Evolutionary conservation across 345 rosid species (phyloP).

Genomic region (Euphorbia peplus): DNA sequence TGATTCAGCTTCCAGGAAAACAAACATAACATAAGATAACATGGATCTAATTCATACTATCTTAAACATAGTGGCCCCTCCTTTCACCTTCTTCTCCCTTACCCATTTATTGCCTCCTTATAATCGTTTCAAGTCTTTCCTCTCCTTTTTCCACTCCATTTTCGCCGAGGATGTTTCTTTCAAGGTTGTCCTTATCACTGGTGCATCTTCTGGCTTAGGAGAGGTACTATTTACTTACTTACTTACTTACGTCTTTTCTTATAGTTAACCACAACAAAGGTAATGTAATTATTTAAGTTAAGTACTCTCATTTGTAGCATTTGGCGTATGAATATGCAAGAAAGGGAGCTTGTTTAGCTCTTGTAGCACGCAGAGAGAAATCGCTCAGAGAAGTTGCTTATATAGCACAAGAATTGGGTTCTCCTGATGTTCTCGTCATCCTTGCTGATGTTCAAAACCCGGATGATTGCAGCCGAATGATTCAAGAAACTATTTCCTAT

Average conservation of each 20-base stretch:
- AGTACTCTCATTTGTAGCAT: conserved; percentile 23
- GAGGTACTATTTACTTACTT: too few species aligned
- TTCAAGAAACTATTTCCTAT: conserved; percentile 17
- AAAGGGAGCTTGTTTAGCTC: conserved; percentile 58
- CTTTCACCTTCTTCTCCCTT: conserved; percentile 42
- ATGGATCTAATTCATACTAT: conserved; percentile 45
- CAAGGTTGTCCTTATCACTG: conserved; percentile 58
- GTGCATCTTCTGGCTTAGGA: conserved; percentile 67
- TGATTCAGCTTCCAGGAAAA: background rate
- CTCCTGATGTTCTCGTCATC: conserved; percentile 37
- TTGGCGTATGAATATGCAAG: conserved; percentile 60
- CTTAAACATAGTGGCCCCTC: conserved; percentile 46
- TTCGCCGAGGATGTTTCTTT: conserved; percentile 42
- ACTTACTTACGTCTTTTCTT: too few species aligned
- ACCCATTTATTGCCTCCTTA: conserved; percentile 45
- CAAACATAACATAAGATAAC: too few species aligned
- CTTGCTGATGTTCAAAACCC: conserved; percentile 22
- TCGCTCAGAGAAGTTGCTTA: conserved; percentile 44
- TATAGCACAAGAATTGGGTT: conserved; percentile 35
- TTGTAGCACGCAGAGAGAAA: conserved; percentile 43
- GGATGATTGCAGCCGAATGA: conserved; percentile 15
- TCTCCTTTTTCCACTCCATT: conserved; percentile 25
- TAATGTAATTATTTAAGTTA: background rate
- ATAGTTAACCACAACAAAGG: too few species aligned
- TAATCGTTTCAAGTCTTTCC: conserved; percentile 36